Conservation (phyloP, 257 asterid genomes). For the Jacaranda copaia region DNA sequence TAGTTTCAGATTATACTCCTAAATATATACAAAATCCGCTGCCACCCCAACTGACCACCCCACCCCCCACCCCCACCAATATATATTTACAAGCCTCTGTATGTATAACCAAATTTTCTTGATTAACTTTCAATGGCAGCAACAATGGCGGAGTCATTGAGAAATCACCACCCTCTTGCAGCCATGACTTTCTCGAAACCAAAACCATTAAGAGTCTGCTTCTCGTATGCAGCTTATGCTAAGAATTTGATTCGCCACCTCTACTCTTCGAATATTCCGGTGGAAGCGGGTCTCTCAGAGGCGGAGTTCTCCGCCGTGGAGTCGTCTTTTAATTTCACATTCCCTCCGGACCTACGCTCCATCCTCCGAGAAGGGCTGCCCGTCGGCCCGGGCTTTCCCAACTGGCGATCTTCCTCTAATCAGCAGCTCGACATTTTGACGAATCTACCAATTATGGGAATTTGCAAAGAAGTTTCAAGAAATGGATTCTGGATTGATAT, state of each 20-base stretch:
- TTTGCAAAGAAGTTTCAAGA: slow-evolving; percentile 60
- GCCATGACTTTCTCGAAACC: slow-evolving; percentile 43
- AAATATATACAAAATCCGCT: background rate
- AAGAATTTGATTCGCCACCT: slow-evolving; percentile 66
- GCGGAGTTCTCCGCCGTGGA: slow-evolving; percentile 67
- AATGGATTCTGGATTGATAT: slow-evolving; percentile 58
- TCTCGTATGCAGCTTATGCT: slow-evolving; percentile 92
- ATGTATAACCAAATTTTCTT: background rate
- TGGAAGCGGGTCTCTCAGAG: slow-evolving; percentile 71
- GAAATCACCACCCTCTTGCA: background rate
- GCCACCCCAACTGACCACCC: background rate
- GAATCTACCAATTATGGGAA: slow-evolving; percentile 57
- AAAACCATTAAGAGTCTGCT: slow-evolving; percentile 66
- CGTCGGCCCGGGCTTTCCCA: slow-evolving; percentile 78
- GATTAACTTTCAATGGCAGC: background rate
- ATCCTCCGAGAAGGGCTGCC: slow-evolving; percentile 92
- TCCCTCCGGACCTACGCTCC: slow-evolving; percentile 90
- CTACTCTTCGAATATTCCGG: slow-evolving; percentile 56
- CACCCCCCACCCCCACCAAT: background rate
- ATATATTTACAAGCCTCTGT: slow-evolving; percentile 4
- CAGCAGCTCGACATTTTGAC: slow-evolving; percentile 65
- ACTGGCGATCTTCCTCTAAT: slow-evolving; percentile 81
- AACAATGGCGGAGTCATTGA: background rate
- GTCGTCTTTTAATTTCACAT: slow-evolving; percentile 50
- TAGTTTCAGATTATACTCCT: background rate